A percentile compares a stretch with the other conserved stretches of the same genome.
Evolutionary conservation across 2,329 filamentous ascomycete genomes (phyloP).

Genomic region (Xylaria sp.): DNA sequence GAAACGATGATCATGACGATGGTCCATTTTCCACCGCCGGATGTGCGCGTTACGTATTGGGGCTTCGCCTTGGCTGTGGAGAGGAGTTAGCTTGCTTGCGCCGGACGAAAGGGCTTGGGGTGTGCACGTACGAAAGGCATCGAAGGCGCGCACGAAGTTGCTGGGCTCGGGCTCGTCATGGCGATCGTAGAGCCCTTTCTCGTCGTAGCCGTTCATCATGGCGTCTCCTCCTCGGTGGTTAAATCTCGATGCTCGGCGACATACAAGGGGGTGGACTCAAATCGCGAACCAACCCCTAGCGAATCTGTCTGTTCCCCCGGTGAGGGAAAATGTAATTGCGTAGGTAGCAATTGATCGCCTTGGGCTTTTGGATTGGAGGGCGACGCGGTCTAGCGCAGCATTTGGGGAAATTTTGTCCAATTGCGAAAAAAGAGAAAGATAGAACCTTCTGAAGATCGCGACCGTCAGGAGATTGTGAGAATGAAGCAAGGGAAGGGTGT

Average conservation of each 20-base stretch:
- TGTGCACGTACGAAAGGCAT: slow-evolving; percentile 77
- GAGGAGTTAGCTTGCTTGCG: slow-evolving; percentile 21
- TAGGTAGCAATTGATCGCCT: background rate
- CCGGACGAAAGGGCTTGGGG: background rate
- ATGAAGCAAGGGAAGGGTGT: background rate
- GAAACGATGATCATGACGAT: slow-evolving; percentile 73
- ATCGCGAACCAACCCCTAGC: background rate
- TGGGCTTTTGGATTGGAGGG: background rate
- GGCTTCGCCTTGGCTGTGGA: slow-evolving; percentile 84
- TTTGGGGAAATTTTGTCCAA: background rate
- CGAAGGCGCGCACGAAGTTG: slow-evolving; percentile 76
- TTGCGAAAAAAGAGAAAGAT: background rate
- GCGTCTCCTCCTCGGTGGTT: background rate
- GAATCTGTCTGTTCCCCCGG: background rate
- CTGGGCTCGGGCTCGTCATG: slow-evolving; percentile 70
- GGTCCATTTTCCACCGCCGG: slow-evolving; percentile 90
- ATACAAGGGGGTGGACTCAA: background rate
- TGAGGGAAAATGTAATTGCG: background rate
- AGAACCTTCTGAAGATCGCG: background rate
- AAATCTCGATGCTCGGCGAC: background rate
- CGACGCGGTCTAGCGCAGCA: slow-evolving; percentile 5
- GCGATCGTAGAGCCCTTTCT: slow-evolving; percentile 64
- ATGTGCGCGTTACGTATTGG: slow-evolving; percentile 79
- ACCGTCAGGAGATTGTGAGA: background rate
- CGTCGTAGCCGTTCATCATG: slow-evolving; percentile 73